Percentiles rank a stretch among this genome's conserved stretches.
Evolutionary conservation across 2,329 filamentous ascomycete species (phyloP).

Genomic region (Microascus cirrosus): DNA sequence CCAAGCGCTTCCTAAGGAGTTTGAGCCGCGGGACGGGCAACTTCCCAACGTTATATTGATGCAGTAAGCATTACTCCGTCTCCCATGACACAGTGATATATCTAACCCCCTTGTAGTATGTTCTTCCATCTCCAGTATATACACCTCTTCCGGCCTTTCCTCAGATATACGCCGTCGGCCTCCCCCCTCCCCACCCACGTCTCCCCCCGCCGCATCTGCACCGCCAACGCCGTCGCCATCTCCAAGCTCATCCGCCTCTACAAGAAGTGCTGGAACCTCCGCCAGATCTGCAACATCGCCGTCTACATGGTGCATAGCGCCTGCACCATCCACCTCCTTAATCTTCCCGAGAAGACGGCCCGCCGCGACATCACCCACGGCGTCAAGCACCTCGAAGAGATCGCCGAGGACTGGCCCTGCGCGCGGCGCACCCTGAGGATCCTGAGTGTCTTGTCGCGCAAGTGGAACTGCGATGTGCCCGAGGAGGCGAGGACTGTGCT

Average conservation of each 20-base stretch:
- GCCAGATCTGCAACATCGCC: conserved; percentile 91
- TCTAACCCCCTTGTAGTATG: conserved; percentile 53
- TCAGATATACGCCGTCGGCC: conserved; percentile 73
- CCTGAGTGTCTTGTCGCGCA: conserved; percentile 71
- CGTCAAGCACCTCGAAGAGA: conserved; percentile 85
- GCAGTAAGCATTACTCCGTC: conserved; percentile 55
- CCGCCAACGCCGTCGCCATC: conserved; percentile 77
- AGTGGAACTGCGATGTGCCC: conserved; percentile 81
- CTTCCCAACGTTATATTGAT: conserved; percentile 68
- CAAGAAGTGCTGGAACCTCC: conserved; percentile 80
- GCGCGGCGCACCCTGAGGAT: conserved; percentile 78
- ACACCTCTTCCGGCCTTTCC: conserved; percentile 87
- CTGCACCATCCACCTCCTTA: conserved; percentile 88
- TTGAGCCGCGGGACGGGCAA: conserved; percentile 83
- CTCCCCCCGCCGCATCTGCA: conserved; percentile 83
- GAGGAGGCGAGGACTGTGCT: conserved; percentile 70
- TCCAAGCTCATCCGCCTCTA: conserved; percentile 93
- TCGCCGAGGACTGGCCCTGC: conserved; percentile 89
- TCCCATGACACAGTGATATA: background rate
- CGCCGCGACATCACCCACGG: conserved; percentile 83
- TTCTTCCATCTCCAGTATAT: conserved; percentile 95
- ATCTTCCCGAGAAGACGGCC: conserved; percentile 84
- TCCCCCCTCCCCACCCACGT: conserved; percentile 81
- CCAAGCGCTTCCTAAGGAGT: conserved; percentile 68
- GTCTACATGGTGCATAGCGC: conserved; percentile 94